Percentiles rank a stretch among this genome's conserved stretches.
Conservation (phyloP, 2,329 filamentous ascomycete species). For the Colletotrichum simmondsii region DNA sequence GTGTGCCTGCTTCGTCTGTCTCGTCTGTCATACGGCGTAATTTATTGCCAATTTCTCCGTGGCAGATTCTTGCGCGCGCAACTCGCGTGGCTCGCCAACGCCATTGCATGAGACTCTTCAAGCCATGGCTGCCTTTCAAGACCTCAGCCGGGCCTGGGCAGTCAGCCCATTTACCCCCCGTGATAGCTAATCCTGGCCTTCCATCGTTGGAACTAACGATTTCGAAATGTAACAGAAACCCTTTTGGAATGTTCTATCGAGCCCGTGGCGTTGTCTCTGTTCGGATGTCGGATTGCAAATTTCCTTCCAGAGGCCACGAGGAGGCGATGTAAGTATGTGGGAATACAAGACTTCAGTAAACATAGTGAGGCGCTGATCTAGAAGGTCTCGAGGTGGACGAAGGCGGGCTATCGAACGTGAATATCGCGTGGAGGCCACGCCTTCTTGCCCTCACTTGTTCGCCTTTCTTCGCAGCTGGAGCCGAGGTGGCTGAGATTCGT, state of each 20-base stretch:
- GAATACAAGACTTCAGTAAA: neutral
- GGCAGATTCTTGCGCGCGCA: neutral
- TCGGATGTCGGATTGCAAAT: neutral
- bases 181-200: slow-evolving; percentile 10
- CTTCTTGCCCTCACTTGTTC: neutral
- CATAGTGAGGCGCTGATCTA: slow-evolving; percentile 5
- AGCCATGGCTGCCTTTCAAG: slow-evolving; percentile 4
- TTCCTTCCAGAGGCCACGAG: neutral
- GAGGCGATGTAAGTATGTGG: neutral
- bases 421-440: neutral
- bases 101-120: neutral
- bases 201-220: slow-evolving; percentile 15
- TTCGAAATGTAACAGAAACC: slow-evolving; percentile 3
- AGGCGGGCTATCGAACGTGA: neutral
- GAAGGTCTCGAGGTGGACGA: neutral
- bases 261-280: neutral
- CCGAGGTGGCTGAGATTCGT: neutral
- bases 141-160: neutral
- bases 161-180: neutral
- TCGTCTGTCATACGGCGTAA: slow-evolving; percentile 1
- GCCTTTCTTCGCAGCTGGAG: neutral
- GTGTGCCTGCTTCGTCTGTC: neutral
- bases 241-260: slow-evolving; percentile 12
- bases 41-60: neutral
- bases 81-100: slow-evolving; percentile 1